phyloP scores from a whole-genome alignment of 1,284 basidiomycete species.

The Trichosporon coremiiforme region DNA sequence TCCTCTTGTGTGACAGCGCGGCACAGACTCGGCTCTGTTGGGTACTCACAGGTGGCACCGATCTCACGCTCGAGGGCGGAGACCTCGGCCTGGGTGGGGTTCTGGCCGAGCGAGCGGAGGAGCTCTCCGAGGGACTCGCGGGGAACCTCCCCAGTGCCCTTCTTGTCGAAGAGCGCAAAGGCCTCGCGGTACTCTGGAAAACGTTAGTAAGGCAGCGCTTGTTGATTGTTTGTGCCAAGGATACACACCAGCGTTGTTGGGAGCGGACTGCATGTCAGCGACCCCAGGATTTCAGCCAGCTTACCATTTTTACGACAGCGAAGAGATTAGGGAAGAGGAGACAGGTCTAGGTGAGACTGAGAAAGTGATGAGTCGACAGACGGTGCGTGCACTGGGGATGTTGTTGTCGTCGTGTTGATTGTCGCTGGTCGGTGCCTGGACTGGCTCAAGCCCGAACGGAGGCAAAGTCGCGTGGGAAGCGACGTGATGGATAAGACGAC shows the following conservation, averaged over 20 bases:
- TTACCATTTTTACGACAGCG: constrained; percentile 7
- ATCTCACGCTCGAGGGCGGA: constrained; percentile 73
- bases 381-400: constrained; percentile 1
- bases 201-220: neutral
- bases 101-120: constrained; percentile 91
- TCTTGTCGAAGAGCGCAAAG: constrained; percentile 97
- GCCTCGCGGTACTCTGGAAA: constrained; percentile 87
- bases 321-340: neutral
- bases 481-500: constrained; percentile 1
- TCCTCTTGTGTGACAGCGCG: too few species aligned
- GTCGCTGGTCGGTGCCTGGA: neutral
- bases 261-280: constrained; percentile 30
- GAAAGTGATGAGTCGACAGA: neutral
- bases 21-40: too few species aligned
- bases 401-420: constrained; percentile 23
- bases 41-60: constrained; percentile 48
- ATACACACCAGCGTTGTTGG: constrained; percentile 34
- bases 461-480: neutral
- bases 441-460: neutral
- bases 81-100: constrained; percentile 96
- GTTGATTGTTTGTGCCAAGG: neutral
- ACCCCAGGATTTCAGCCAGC: neutral
- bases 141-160: constrained; percentile 85
- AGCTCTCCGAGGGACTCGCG: constrained; percentile 92
- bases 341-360: neutral